Evolutionary conservation across 208 protist species (phyloP), one percentile per base, ranked within the genome.

Genomic region (Lotmaria passim): DNA sequence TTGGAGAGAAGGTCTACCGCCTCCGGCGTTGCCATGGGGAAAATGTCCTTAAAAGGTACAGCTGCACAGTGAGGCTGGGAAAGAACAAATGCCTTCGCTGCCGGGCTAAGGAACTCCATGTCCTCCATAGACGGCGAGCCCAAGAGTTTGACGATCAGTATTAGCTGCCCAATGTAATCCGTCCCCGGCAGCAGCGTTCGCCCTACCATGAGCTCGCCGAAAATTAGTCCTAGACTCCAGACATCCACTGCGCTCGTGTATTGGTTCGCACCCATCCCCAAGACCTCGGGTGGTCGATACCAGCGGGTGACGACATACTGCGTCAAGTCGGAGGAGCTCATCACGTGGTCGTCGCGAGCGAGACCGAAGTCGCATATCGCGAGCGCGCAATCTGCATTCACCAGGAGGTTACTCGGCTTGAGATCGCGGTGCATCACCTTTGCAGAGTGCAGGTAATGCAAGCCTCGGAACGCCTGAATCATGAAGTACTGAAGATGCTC

Each of bases 281-380:
- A 91, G 23, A 99, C 86, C 76, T 99, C 98, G 19, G 99, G 99
- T n/a, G 99, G 97, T 33, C 99, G 85, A 75, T 99, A 99, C 98
- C 98, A 99, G 4, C 99, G 82, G 8, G 98, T 99, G 26, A 98
- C 96, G 10, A 99, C 97, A 73, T 99, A 99, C 64, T 98, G 95
- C 15, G 98, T 99, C 59, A 99, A 90, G 56, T 95, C 93, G 11
- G 75, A 68, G 30, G 81, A 69, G 48, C 68, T 62, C 61, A 81
- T 76, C 23, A 84, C 60, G 36, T 86, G 78, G 52, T 95, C 89
- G 64, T 96, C 92, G 33, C 93, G 88, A 24, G 93, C 89, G 21
- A 97, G 74, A 3, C 93, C 93, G 82, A 97, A 98, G 71, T 98
- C 96, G 75, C 94, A 97, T 34, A 98, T 97, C 33, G 92, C 94